Evolutionary conservation across 352 stramenopile genomes (phyloP).

Genomic region (Salisapilia sapeloensis): DNA sequence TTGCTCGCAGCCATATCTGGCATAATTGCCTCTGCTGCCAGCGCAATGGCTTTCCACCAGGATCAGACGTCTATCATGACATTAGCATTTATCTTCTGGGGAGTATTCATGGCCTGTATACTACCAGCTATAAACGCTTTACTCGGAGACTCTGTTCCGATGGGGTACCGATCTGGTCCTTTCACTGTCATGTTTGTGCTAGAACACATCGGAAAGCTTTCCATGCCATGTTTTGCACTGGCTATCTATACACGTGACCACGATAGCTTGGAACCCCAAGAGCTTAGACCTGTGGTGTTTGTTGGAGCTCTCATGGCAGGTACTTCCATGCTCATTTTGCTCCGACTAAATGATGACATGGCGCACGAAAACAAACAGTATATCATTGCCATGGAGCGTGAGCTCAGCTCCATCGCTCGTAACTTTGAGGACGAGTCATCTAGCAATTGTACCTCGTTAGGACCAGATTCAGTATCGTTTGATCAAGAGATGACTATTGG

Average conservation of each 20-base stretch:
- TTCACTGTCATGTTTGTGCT: conserved; percentile 67
- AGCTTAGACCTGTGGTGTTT: conserved; percentile 44
- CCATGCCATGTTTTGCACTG: conserved; percentile 39
- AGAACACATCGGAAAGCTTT: conserved; percentile 22
- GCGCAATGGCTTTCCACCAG: conserved; percentile 21
- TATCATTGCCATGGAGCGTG: conserved; percentile 29
- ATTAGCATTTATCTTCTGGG: conserved; percentile 54
- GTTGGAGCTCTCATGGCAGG: conserved; percentile 40
- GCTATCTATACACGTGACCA: conserved; percentile 54
- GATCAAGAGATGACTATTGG: too few relatives aligned
- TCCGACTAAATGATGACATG: conserved; percentile 66
- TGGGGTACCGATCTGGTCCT: conserved; percentile 40
- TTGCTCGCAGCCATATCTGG: conserved; percentile 16
- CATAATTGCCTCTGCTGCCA: conserved; percentile 16
- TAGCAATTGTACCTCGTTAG: too few relatives aligned
- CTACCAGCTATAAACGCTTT: conserved; percentile 62
- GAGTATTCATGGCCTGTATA: conserved; percentile 56
- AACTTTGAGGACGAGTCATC: conserved; percentile 45
- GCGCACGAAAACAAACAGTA: conserved; percentile 48
- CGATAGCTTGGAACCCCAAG: conserved; percentile 51
- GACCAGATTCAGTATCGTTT: too few relatives aligned
- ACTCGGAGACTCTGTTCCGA: conserved; percentile 68
- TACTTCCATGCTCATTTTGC: conserved; percentile 38
- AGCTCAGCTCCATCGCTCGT: conserved; percentile 41
- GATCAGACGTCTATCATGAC: conserved; percentile 30